Base-by-base conservation (phyloP, 176 grass and related monocot genomes). In the Zizania latifolia region DNA sequence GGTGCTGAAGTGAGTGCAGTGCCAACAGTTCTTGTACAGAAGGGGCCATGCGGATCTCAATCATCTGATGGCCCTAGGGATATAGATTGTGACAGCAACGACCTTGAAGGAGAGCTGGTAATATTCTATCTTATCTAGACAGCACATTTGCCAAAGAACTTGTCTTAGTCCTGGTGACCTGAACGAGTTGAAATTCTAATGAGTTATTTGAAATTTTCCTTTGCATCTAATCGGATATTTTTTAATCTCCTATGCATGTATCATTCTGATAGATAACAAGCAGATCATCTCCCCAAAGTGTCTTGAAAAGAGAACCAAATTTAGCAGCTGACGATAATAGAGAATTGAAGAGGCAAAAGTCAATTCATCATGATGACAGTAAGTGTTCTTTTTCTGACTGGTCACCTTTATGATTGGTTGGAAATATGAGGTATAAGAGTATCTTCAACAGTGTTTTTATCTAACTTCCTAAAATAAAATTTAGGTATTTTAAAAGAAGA, bases 21-120 rank as follows among this genome's bases (percentile, higher is more conserved):
- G 34, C 58, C 82, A 45, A 48, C 75, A 1, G 23, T 55, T 41
- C 19, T 87, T 71, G 65, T 72, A 54, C 86, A 83, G 22, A 89
- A 83, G 72, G 82, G 79, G 16, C 67, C 74, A 16, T 94, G 78
- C 11, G 79, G 82, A 55, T 82, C 89, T 71, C 86, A 90, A 72
- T 89, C 77, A 30, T 92, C 89, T 35, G 86, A 82, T 13, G 91
- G 84, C 4, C 76, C 58, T 36, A 82, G 76, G 71, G 81, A 84
- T 81, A 65, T 83, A 64, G 80, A 92, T 53, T 87, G 83, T 69
- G 95, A 94, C 45, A 98, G 95, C 79, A 89, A 90, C 80, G 82
- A 88, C 38, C 70, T 65, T 48, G 62, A 83, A 86, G 85, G 81
- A 72, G 87, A 89, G 67, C 79, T 88, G 41, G 95, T 98, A 89